Conservation (phyloP, 768 basidiomycete species). For the Kwoniella newhampshirensis region DNA sequence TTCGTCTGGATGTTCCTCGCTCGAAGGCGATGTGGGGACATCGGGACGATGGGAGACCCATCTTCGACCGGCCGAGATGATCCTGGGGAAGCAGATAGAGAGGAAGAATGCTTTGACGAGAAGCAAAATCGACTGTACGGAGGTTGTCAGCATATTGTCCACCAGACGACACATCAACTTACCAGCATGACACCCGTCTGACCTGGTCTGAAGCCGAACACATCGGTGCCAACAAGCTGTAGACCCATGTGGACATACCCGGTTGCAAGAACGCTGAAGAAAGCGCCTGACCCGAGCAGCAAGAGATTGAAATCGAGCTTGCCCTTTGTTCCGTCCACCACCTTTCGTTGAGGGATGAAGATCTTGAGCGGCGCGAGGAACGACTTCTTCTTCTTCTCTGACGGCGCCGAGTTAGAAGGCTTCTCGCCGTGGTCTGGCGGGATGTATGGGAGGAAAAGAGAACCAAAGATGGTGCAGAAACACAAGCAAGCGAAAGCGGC, state of each 20-base stretch:
- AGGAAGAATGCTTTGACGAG: slow-evolving; percentile 44
- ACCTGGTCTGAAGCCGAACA: slow-evolving; percentile 44
- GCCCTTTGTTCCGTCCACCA: slow-evolving; percentile 13
- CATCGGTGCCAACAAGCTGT: slow-evolving; percentile 47
- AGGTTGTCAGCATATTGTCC: background rate
- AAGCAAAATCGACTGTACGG: slow-evolving; percentile 25
- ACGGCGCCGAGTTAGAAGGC: background rate
- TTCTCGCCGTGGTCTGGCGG: slow-evolving; percentile 25
- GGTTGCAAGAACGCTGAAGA: slow-evolving; percentile 47
- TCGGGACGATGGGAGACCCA: slow-evolving; percentile 15
- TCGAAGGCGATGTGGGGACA: slow-evolving; percentile 1
- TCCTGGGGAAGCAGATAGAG: slow-evolving; percentile 34
- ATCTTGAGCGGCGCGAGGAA: slow-evolving; percentile 43
- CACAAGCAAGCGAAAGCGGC: slow-evolving; percentile 42
- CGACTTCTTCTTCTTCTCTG: slow-evolving; percentile 19
- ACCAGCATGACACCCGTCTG: slow-evolving; percentile 36
- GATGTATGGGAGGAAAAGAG: slow-evolving; percentile 50
- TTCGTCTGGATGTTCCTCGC: slow-evolving; percentile 22
- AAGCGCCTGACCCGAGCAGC: slow-evolving; percentile 43
- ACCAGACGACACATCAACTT: slow-evolving; percentile 5
- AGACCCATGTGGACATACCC: slow-evolving; percentile 45
- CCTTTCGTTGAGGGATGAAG: slow-evolving; percentile 35
- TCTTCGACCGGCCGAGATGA: slow-evolving; percentile 34
- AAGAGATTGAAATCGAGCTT: slow-evolving; percentile 32
- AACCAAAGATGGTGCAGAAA: slow-evolving; percentile 37